Base-by-base conservation (phyloP, 176 grass and related monocot genomes). In the Oryza rufipogon region DNA sequence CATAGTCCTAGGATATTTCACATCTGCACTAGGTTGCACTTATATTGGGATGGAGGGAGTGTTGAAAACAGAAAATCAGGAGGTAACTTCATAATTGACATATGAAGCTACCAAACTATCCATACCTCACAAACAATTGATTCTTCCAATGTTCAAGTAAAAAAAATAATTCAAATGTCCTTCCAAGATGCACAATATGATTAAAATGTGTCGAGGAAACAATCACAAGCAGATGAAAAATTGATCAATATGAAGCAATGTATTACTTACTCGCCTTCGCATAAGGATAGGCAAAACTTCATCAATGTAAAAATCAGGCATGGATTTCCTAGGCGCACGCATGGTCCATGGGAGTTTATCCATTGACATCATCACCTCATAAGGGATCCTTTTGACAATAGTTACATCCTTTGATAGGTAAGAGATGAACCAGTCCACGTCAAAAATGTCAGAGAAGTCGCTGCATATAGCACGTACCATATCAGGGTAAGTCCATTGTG, bases 281-380 rank as follows among this genome's bases (percentile, higher is more conserved):
- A 90, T 90, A 52, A 98, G 86, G 78, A 98, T 92, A n/a, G 93
- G 96, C 70, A 98, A 83, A 34, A 93, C 96, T 95, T 98, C 89
- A 64, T 87, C 64, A 33, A 90, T 69, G 70, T 98, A 98, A 94
- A 88, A 98, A 65, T 94, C 87, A 39, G 93, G 91, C 89, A 86
- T 76, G n/a, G 96, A 98, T 92, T 95, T 98, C 70, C 96, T 91
- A 80, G 96, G 96, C 42, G 91, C 85, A 0, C 96, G 89, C 96
- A 98, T 95, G 25, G 96, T 98, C 87, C 92, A 98, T 23, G 93
- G 96, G 23, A 91, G 91, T 87, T 94, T 98, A 76, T 98, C 91
- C 96, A 98, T 95, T 30, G 91, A 95, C 67, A 82, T 79, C 96
- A 98, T 95, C 54, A 98, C 93, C 82, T 90, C 87, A 56, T 98